phyloP scores from a whole-genome alignment of 345 rosid species.

The Populus deltoides region DNA sequence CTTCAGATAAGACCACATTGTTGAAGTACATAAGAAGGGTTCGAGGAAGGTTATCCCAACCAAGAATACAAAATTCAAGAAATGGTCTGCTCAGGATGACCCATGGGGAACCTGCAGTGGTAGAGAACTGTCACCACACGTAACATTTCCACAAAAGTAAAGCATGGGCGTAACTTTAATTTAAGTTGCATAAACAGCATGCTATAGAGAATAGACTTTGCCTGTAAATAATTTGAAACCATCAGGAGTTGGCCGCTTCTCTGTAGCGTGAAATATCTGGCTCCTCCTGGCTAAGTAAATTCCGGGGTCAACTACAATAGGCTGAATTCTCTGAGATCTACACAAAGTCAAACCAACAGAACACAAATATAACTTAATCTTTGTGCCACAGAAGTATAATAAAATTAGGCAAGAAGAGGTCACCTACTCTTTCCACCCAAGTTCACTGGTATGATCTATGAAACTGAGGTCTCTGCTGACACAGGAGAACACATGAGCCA shows the following conservation, averaged over 20 bases:
- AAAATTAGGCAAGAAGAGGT: slow-evolving; percentile 8
- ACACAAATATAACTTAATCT: slow-evolving; percentile 11
- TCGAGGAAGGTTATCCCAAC: slow-evolving; percentile 96
- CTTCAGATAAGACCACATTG: slow-evolving; percentile 79
- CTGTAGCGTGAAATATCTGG: slow-evolving; percentile 81
- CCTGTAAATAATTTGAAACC: slow-evolving; percentile 94
- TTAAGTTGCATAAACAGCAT: background rate
- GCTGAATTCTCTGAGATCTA: slow-evolving; percentile 78
- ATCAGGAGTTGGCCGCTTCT: slow-evolving; percentile 74
- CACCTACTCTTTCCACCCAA: slow-evolving; percentile 98
- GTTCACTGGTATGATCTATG: slow-evolving; percentile 90
- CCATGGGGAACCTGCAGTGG: slow-evolving; percentile 87
- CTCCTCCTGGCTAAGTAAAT: slow-evolving; percentile 82
- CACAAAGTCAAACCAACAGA: slow-evolving; percentile 21
- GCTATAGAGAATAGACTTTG: slow-evolving; percentile 26
- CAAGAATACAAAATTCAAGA: slow-evolving; percentile 81
- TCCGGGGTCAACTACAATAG: slow-evolving; percentile 89
- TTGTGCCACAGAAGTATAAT: background rate
- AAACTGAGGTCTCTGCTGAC: slow-evolving; percentile 80
- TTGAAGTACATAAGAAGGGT: slow-evolving; percentile 89
- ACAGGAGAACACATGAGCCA: slow-evolving; percentile 77
- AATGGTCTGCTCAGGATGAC: slow-evolving; percentile 74
- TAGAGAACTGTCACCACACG: slow-evolving; percentile 10
- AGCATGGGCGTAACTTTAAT: background rate
- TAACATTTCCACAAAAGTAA: slow-evolving; percentile 16